These are phyloP conservation scores for Alternaria panax DNA, from an alignment of 2,329 filamentous ascomycete genomes.

Conservation along the genomic window DNA sequence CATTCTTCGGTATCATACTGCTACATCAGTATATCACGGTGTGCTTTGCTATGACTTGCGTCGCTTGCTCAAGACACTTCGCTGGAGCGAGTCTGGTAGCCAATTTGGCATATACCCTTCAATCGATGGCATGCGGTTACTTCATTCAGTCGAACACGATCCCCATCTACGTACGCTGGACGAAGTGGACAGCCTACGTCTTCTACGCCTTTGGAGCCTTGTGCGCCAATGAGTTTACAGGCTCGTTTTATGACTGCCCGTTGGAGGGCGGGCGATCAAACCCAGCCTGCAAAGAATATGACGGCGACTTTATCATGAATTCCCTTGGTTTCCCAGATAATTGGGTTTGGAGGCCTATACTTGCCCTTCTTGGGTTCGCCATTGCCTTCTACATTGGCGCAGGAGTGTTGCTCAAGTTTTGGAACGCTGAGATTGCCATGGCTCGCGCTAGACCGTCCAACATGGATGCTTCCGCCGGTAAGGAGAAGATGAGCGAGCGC, in stretches of 20 bases:
- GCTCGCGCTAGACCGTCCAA: constrained; percentile 64
- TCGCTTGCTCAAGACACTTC: constrained; percentile 71
- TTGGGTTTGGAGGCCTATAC: constrained; percentile 73
- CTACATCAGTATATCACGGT: constrained; percentile 77
- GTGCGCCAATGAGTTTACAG: constrained; percentile 74
- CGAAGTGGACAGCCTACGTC: constrained; percentile 72
- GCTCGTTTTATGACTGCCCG: constrained; percentile 77
- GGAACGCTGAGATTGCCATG: constrained; percentile 73
- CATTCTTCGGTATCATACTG: constrained; percentile 72
- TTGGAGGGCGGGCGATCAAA: constrained; percentile 66
- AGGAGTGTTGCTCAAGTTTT: constrained; percentile 67
- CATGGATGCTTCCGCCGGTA: constrained; percentile 71
- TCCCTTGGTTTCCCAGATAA: constrained; percentile 71
- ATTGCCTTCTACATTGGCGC: constrained; percentile 69
- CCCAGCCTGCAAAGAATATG: constrained; percentile 72
- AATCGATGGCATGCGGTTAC: constrained; percentile 77
- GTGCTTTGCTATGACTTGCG: constrained; percentile 72
- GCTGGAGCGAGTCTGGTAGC: constrained; percentile 74
- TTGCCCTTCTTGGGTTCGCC: constrained; percentile 68
- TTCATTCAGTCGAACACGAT: constrained; percentile 78
- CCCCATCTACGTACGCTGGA: constrained; percentile 79
- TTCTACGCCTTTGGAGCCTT: constrained; percentile 77
- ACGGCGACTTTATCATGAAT: constrained; percentile 72
- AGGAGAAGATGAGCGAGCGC: constrained; percentile 69
- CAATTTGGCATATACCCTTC: constrained; percentile 75